Base-by-base conservation (phyloP, 805 yeast species). In the Sugiyamaella valdiviana region DNA sequence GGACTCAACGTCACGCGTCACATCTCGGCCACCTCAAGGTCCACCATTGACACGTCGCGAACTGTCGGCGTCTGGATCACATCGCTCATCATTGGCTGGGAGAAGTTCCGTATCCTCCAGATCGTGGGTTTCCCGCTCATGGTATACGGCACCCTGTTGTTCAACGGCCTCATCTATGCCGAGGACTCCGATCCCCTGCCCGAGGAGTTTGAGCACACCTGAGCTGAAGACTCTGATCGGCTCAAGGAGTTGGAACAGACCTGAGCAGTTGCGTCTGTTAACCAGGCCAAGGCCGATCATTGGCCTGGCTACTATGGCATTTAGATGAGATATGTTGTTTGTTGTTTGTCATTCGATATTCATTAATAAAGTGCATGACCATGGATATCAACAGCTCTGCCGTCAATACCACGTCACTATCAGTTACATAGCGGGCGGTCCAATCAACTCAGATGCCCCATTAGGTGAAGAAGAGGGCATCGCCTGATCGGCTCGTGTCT, bases 41-140 rank as follows among this genome's bases (percentile, higher is more conserved):
- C 88, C 19, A 85, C 93, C 1, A 76, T 85, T 44, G 95, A 85
- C 59, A 81, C 89, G 0, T 81, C 85, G 51, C 73, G 95, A 54
- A 85, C 93, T 0, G 65, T 84, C 20, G 64, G 83, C 22, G 90
- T 85, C 15, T 85, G 95, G 95, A 36, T 81, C 1, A 75, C 83
- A 6, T 85, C 93, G 0, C 67, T 85, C 44, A 45, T 64, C 19
- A 58, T 85, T 53, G 93, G 91, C 2, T 85, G 93, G 95, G 93
- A 85, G 63, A 57, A 71, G 1, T 85, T 84, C 66, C 71, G 72
- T 17, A 57, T 67, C n/a, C 63, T 82, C 45, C 95, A 85, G 62
- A 66, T 80, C 17, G 23, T 75, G 16, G 95, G 93, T 0, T 85
- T 85, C 59, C 66, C 61, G 0, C 58, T 79, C 17, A 67, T 85